Base-by-base conservation (phyloP, 2,329 filamentous ascomycete genomes). In the Cladosporium sp. region DNA sequence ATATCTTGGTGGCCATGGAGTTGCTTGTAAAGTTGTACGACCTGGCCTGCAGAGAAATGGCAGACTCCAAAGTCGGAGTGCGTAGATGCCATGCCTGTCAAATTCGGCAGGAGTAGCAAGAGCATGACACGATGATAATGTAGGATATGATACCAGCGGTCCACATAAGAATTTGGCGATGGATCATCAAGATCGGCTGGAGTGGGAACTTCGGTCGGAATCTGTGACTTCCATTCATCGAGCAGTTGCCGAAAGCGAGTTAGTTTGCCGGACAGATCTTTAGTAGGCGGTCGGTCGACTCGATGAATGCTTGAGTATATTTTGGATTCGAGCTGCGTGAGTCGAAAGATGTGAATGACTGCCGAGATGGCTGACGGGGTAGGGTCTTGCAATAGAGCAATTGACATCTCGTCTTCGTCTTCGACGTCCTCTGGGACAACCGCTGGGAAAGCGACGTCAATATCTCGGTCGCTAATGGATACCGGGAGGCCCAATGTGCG, bases 401-500 rank as follows among this genome's bases (percentile, higher is more conserved):
- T n/a, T 17, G 45, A 19, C 45, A 49, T 34, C 7, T 34, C n/a
- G 8, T n/a, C n/a, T 15, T 49, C 45, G n/a, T 49, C 45, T 20
- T 49, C 45, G n/a, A 49, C 28, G 15, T 34, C 45, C 15, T 49
- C 45, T 14, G 45, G 25, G 8, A 49, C 45, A 20, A 51, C 61
- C 14, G 64, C 64, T 1, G 72, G 71, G 3, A 73, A 62, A 57
- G 67, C 40, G 22, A 47, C 42, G 40, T 63, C 57, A 30, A 60
- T 59, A 38, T 61, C 56, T 14, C 68, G 59, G 43, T 74, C 72
- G 3, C 67, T 67, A 22, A 74, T 72, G 14, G 69, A 68, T 59
- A 73, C 72, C 0, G 72, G 67, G 9, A 73, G 57, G 1, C 73
- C 73, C 5, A 75, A 63, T 0, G 70, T 65, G 1, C 72, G 68